Evolutionary conservation across 2,329 filamentous ascomycete species (phyloP), one percentile per base, ranked within the genome.

Genomic region (Paracorniculantispora psalliotae): DNA sequence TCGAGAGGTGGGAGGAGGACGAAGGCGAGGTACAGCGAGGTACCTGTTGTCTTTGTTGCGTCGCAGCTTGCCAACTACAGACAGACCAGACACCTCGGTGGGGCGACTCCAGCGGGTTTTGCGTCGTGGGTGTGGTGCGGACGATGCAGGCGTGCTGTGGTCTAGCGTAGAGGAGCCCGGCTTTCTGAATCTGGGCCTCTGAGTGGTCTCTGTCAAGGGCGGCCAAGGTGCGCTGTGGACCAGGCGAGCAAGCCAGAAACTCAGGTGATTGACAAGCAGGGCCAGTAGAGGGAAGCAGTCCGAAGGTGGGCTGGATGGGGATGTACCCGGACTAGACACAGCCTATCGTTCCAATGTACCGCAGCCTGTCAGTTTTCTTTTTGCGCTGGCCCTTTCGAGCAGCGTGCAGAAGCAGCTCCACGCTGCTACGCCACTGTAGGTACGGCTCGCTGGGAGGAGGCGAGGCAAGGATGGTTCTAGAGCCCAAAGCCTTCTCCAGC

Each of bases 381-480:
- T 30, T 30, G n/a, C n/a, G n/a, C n/a, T n/a, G n/a, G n/a, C 33
- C 19, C n/a, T 23, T 30, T 47, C 19, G 8, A 56, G 53, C 19
- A 57, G 28, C 55, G 23, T 44, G 35, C 37, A 44, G 55, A 51
- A 51, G 25, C 19, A 41, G 54, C 23, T 49, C 54, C 54, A 49
- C 54, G 47, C 47, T 35, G 23, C 46, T 46, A 58, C 47, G 47
- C 46, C 37, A 44, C 55, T n/a, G n/a, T n/a, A n/a, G n/a, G n/a
- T n/a, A 58, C 55, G 55, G 55, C 55, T 50, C 55, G 55, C 26
- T 25, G 43, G 12, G 35, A 21, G 21, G 15, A 50, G 48, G n/a
- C 19, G 17, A 26, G 12, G 48, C 30, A 30, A 44, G 41, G n/a
- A n/a, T 47, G 21, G 25, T 33, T 13, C 47, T 33, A 30, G 47